These are phyloP conservation scores for Gamsiella multidivaricata DNA, from an alignment of 192 early-diverging fungal species.

Conservation along the genomic window DNA sequence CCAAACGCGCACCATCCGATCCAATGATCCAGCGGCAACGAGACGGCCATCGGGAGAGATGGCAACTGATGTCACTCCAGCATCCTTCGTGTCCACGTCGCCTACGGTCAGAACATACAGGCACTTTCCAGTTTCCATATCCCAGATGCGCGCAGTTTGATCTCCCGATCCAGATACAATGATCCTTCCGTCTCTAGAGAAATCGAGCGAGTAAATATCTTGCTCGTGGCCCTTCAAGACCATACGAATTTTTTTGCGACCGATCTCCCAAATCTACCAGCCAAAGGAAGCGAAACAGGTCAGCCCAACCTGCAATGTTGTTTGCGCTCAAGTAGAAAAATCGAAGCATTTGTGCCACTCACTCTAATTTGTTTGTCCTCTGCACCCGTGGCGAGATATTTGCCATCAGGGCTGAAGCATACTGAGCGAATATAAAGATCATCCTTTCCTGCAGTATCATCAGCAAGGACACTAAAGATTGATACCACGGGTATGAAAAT, in stretches of 20 bases:
- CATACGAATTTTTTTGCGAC: conserved; percentile 68
- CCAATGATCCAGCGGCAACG: conserved; percentile 90
- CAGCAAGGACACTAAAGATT: conserved; percentile 79
- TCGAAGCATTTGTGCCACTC: too few relatives aligned
- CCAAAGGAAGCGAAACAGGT: neutral
- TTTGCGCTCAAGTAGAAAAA: neutral
- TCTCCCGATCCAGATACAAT: conserved; percentile 92
- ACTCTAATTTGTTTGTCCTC: conserved; percentile 95
- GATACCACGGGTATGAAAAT: too few relatives aligned
- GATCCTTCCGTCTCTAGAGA: conserved; percentile 86
- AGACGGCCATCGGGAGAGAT: conserved; percentile 89
- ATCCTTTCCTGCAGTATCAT: conserved; percentile 77
- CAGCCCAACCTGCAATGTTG: neutral
- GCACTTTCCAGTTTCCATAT: conserved; percentile 78
- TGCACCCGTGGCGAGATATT: conserved; percentile 92
- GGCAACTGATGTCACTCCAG: conserved; percentile 95
- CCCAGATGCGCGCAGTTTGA: conserved; percentile 89
- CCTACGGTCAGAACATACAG: conserved; percentile 80
- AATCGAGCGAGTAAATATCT: conserved; percentile 98
- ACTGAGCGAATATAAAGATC: conserved; percentile 98
- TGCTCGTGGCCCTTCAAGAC: conserved; percentile 89
- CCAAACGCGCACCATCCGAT: conserved; percentile 94
- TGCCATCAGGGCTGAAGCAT: conserved; percentile 93
- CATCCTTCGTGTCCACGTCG: conserved; percentile 85
- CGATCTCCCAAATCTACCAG: conserved; percentile 76